Base-by-base conservation (phyloP, 139 green algal genomes). In the Tetradesmus obliquus region DNA sequence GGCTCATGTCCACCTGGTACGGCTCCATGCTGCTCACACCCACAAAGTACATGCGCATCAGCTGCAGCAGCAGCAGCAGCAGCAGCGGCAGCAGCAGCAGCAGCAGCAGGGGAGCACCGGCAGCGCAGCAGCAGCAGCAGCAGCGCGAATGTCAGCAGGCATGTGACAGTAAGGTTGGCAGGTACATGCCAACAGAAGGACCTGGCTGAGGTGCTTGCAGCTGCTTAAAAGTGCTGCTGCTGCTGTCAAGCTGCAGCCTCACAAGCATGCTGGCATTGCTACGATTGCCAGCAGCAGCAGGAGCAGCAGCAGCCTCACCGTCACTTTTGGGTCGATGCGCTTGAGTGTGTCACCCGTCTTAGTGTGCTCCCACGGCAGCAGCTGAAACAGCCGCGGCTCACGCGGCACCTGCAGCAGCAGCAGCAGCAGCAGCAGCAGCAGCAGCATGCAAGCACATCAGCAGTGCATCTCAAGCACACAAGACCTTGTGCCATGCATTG, bases 31-130 rank as follows among this genome's bases (percentile, higher is more conserved):
- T 71, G 6, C 7, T 5, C 12, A 91, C 76, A 15, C 24, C 71
- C 7, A 86, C 55, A 55, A 91, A 91, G 71, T 91, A 91, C 88
- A 91, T 86, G 55, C 66, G 62, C 62, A 91, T 19, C 12, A 79
- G 80, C 88, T 91, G 88, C 76, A 86, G 53, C 53, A 62, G 54
- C 19, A 58, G 53, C 32, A 86, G 3, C 32, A 45, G 32, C 32
- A 54, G 74, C 74, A 82, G 74, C 74, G 17, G 74, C 7, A 54
- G 20, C 2, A 79, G 5, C 19, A 80, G 32, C 32, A 45, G 32
- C 32, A 45, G 32, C 32, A 45, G 32, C 32, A 45, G 32, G 32
- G 32, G 3, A 54, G 74, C 74, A 82, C 22, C 74, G 22, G 74
- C 7, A 54, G 1, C 2, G 5, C 10, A 80, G 22, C 54, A 69